Base-by-base conservation (phyloP, 352 stramenopile species). In the Phytophthora macrochlamydospora region DNA sequence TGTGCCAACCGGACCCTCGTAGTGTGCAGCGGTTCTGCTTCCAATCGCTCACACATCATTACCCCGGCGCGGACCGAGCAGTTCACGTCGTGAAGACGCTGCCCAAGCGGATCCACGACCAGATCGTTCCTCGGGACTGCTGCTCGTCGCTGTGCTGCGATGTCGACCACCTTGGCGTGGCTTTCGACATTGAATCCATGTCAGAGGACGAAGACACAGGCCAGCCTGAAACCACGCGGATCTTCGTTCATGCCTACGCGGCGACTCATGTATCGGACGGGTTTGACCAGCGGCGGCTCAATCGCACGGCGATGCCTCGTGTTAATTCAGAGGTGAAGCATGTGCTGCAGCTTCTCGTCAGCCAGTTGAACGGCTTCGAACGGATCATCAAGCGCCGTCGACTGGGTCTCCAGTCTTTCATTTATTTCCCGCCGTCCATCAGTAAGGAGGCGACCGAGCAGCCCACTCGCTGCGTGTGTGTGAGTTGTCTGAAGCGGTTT, bases 1-100 rank as follows among this genome's bases (percentile, higher is more conserved):
- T 24, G 18, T 24, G 18, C 18, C 18, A 24, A 24, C 18, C 18
- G 18, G 18, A 24, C 18, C 18, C 18, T 24, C 18, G 18, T 0
- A 24, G 18, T 40, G 9, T 11, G 9, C 35, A 40, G 35, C 35
- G 9, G 31, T 63, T 83, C n/a, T 56, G 51, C 28, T 76, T 87
- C 52, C 62, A 69, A 33, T 62, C 53, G n/a, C 69, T 67, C 53
- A 85, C 76, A 44, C 54, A 73, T 42, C 64, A 69, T 45, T 78
- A 78, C 64, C 42, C 71, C 31, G 48, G 30, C 42, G 73, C 75
- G 14, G 56, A 73, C 46, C 78, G 69, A 29, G 76, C 76, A 1
- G 57, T 77, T 24, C 78, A 87, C 71, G 43, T 87, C 14, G 73
- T 83, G 46, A 85, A 85, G 73, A 85, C 76, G 30, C 37, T 87